Base-by-base conservation (phyloP, 148 eudicot species). In the Rhododendron simsii region DNA sequence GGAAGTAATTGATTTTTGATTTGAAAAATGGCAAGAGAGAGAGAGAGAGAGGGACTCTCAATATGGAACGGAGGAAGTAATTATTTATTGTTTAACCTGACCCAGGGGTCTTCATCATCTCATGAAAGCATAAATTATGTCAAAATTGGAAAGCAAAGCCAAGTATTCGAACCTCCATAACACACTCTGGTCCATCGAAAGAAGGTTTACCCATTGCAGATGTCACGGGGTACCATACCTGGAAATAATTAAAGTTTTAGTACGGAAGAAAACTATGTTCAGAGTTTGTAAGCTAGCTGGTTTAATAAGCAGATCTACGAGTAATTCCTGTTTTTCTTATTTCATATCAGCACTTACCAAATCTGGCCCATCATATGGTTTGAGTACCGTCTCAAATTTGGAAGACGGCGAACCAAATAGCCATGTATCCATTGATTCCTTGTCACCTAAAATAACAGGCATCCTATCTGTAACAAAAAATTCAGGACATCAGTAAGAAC, bases 171-270 rank as follows among this genome's bases (percentile, higher is more conserved):
- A 98, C 99, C 98, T 98, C 98, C 84, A 90, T 93, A 87, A 95
- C 90, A 92, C 99, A 98, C 84, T 98, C 99, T 57, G 99, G 98
- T 80, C 96, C 94, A 86, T 95, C 96, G 86, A 93, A 95, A 65
- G 98, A 91, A 84, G 94, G 90, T 84, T 95, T 98, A 53, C 96
- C 96, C 92, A 98, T 94, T 65, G 93, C 98, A 77, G 94, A 83
- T 50, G 97, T 91, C 86, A 98, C 99, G 2, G 99, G 96, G 78
- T 94, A 92, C 98, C 99, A 98, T n/a, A 78, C 92, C 99, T 98
- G 89, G 12, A 85, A 87, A 91, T 51, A 87, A 91, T 51, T 39
- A 26, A 78, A 78, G 14, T 76, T 65, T 78, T 33, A 81, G 41
- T 16, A 78, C 1, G 10, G 50, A 85, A 86, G 47, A 55, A 65